phyloP scores from a whole-genome alignment of 1,284 basidiomycete genomes.

The Moniliophthora roreri region DNA sequence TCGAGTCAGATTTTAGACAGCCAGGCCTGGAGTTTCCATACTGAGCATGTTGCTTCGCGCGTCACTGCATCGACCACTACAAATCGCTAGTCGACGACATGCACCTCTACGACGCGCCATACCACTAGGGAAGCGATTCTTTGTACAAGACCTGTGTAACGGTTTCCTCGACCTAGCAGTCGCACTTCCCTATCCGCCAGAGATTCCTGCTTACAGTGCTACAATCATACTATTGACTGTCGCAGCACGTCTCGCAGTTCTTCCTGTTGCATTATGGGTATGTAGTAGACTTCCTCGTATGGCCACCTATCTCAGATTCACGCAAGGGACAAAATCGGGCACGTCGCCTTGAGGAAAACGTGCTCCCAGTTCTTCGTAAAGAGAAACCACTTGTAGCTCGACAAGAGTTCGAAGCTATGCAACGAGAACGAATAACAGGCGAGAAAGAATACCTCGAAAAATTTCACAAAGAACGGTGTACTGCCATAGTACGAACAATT shows the following conservation, averaged over 20 bases:
- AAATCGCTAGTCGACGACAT: background rate
- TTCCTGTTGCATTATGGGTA: conserved; percentile 85
- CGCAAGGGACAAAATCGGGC: conserved; percentile 62
- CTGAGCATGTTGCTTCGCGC: background rate
- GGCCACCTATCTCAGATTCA: conserved; percentile 2
- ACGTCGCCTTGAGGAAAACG: conserved; percentile 64
- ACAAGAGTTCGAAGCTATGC: conserved; percentile 59
- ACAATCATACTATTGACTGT: conserved; percentile 79
- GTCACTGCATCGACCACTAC: conserved; percentile 2
- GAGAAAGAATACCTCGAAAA: conserved; percentile 53
- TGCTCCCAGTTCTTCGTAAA: conserved; percentile 63
- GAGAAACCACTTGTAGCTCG: conserved; percentile 53
- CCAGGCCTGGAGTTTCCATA: too few species aligned
- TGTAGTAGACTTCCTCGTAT: conserved; percentile 21
- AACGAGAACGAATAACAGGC: conserved; percentile 48
- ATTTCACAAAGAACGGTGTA: conserved; percentile 47
- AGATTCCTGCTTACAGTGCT: conserved; percentile 68
- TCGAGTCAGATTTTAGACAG: too few species aligned
- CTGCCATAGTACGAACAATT: conserved; percentile 36
- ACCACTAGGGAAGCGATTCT: conserved; percentile 10
- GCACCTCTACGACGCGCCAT: background rate
- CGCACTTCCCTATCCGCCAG: conserved; percentile 66
- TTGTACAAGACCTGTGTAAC: conserved; percentile 13
- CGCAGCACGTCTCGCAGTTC: conserved; percentile 61
- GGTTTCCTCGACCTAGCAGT: conserved; percentile 64